These are phyloP conservation scores for Periglandula ipomoeae DNA, from an alignment of 2,329 filamentous ascomycete genomes.

Conservation along the genomic window DNA sequence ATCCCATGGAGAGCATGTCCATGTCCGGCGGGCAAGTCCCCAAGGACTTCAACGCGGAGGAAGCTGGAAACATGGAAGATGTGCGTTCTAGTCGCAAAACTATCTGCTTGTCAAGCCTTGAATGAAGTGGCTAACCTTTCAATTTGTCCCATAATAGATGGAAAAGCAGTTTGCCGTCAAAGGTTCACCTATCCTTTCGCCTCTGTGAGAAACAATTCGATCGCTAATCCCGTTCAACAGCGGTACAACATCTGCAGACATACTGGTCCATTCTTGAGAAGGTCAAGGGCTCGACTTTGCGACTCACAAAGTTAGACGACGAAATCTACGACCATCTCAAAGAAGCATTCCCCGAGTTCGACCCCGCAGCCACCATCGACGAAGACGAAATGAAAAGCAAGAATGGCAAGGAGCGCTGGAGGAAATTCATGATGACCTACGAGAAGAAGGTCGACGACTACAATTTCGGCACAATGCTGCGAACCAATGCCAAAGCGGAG, in stretches of 20 bases:
- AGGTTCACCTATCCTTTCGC: constrained; percentile 38
- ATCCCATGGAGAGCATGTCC: constrained; percentile 30
- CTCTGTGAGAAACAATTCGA: background rate
- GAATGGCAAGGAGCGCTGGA: constrained; percentile 85
- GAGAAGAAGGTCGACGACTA: constrained; percentile 94
- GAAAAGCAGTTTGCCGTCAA: constrained; percentile 99
- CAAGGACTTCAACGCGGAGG: constrained; percentile 50
- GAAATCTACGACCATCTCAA: constrained; percentile 88
- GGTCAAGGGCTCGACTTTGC: constrained; percentile 77
- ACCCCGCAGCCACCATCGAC: constrained; percentile 69
- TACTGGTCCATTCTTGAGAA: constrained; percentile 96
- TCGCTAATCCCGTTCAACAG: constrained; percentile 25
- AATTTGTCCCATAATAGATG: constrained; percentile 47
- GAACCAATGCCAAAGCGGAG: constrained; percentile 67
- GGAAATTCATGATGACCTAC: constrained; percentile 87
- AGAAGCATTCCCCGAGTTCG: constrained; percentile 84
- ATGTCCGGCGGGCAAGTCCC: constrained; percentile 28
- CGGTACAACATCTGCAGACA: constrained; percentile 90
- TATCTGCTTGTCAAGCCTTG: background rate
- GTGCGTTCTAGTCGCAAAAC: constrained; percentile 28
- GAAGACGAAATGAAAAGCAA: constrained; percentile 99
- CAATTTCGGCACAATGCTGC: constrained; percentile 94
- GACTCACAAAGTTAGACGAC: constrained; percentile 89
- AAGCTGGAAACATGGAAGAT: constrained; percentile 46
- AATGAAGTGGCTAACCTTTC: background rate